These are phyloP conservation scores for Phytophthora cactorum DNA, from an alignment of 352 stramenopile genomes.

Conservation along the genomic window DNA sequence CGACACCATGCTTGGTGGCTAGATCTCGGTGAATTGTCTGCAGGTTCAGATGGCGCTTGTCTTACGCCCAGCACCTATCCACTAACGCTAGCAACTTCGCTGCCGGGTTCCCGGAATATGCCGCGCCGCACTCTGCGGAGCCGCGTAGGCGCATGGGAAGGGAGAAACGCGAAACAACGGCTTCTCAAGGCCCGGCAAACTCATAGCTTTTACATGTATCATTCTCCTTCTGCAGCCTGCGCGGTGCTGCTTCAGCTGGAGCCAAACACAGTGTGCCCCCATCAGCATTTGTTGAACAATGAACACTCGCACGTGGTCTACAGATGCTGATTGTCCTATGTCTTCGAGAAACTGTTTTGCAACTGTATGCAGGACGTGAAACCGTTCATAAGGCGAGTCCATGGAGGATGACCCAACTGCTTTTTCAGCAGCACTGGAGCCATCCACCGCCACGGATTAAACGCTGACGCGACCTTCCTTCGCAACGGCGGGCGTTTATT, in stretches of 20 bases:
- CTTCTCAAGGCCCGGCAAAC: not conserved
- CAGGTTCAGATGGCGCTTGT: conserved; percentile 16
- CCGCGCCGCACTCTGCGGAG: not conserved
- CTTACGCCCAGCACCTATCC: not conserved
- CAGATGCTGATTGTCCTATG: conserved; percentile 17
- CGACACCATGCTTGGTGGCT: not conserved
- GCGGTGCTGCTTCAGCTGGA: conserved; percentile 8
- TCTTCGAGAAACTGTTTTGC: conserved; percentile 13
- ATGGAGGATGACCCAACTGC: conserved; percentile 21
- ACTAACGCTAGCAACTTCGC: conserved; percentile 7
- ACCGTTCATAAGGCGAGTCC: not conserved
- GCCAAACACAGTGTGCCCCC: conserved; percentile 11
- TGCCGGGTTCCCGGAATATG: conserved; percentile 14
- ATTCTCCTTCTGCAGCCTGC: conserved; percentile 19
- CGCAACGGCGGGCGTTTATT: conserved; percentile 14
- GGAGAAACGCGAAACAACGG: not conserved
- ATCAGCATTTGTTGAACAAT: conserved; percentile 20
- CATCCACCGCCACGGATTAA: conserved; percentile 9
- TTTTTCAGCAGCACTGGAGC: conserved; percentile 10
- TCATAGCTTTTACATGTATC: conserved; percentile 24
- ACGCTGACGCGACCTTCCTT: conserved; percentile 7
- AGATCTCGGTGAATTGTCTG: conserved; percentile 13
- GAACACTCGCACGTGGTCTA: conserved; percentile 17
- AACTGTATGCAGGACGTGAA: conserved; percentile 1
- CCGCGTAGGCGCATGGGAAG: not conserved